Evolutionary conservation across 108 stramenopile species (phyloP), one percentile per base, ranked within the genome.

Genomic region (Conticribra guillardii): DNA sequence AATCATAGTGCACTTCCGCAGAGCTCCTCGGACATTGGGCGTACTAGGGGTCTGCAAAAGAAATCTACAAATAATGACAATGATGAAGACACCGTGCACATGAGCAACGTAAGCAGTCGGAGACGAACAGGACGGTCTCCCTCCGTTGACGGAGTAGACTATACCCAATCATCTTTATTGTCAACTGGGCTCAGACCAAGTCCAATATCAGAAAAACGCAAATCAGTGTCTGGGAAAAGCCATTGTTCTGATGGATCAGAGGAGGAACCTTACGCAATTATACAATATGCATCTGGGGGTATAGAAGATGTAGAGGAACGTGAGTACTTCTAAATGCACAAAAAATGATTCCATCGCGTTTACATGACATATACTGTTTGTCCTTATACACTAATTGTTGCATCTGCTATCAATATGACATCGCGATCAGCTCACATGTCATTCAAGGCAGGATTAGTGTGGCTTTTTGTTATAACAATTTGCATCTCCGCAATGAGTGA

Each of bases 401-500:
- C n/a, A n/a, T n/a, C n/a, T n/a, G n/a, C 37, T 41, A 11, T 9
- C 37, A 11, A 5, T 5, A 11, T 41, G 37, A 41, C 5, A 41
- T 41, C 37, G 11, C 21, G 19, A 14, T 30, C 17, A 65, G 78
- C 23, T 31, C 74, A 87, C 50, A 91, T 97, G 69, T 80, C 91
- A 3, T 90, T 96, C 64, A 64, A 89, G 47, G 76, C 81, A 18
- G 95, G 95, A 11, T 58, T 97, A 24, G 33, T 91, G 7, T 98
- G 98, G 93, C 82, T 99, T 0, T 89, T 88, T 55, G 74, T 94
- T 30, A 90, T 97, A 44, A 97, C 97, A 21, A 48, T 90, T 2
- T 73, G 92, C 22, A 94, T 98, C 34, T 91, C 94, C 3, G 82
- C 92, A 32, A 85, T 97, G 76, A 95, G 94, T 47, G 94, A 97